These are phyloP conservation scores for Brassica rapa DNA, from an alignment of 345 rosid species.

Conservation along the genomic window DNA sequence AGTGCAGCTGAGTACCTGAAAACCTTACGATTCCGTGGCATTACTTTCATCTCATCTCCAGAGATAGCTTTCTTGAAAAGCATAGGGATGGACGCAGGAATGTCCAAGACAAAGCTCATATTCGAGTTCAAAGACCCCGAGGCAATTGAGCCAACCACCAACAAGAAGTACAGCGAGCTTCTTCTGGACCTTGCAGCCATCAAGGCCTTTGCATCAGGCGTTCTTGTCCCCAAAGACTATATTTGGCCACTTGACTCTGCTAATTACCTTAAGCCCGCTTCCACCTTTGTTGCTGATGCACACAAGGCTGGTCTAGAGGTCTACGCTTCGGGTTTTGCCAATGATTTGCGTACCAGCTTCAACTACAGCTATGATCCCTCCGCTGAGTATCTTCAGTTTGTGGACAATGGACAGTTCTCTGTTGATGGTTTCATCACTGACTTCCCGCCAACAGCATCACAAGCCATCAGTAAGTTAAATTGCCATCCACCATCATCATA, in stretches of 20 bases:
- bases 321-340: slow-evolving; percentile 75
- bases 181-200: slow-evolving; percentile 52
- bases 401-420: slow-evolving; percentile 56
- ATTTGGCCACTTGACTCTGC: slow-evolving; percentile 59
- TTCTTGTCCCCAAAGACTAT: slow-evolving; percentile 74
- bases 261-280: slow-evolving; percentile 53
- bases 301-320: slow-evolving; percentile 74
- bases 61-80: slow-evolving; percentile 72
- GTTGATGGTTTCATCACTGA: slow-evolving; percentile 86
- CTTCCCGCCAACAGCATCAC: slow-evolving; percentile 80
- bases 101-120: slow-evolving; percentile 44
- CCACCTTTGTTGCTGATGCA: slow-evolving; percentile 78
- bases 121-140: slow-evolving; percentile 52
- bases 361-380: slow-evolving; percentile 78
- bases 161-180: slow-evolving; percentile 53
- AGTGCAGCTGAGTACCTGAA: slow-evolving; percentile 44
- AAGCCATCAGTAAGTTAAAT: slow-evolving; percentile 57
- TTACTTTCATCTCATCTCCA: slow-evolving; percentile 58
- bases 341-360: slow-evolving; percentile 53
- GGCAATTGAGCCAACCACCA: slow-evolving; percentile 68
- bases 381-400: slow-evolving; percentile 64
- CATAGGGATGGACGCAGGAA: slow-evolving; percentile 45
- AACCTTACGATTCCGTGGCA: slow-evolving; percentile 20
- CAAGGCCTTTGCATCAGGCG: slow-evolving; percentile 68
- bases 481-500: neutral